Base-by-base conservation (phyloP, 139 green algal genomes). In the Chlorella vulgaris region DNA sequence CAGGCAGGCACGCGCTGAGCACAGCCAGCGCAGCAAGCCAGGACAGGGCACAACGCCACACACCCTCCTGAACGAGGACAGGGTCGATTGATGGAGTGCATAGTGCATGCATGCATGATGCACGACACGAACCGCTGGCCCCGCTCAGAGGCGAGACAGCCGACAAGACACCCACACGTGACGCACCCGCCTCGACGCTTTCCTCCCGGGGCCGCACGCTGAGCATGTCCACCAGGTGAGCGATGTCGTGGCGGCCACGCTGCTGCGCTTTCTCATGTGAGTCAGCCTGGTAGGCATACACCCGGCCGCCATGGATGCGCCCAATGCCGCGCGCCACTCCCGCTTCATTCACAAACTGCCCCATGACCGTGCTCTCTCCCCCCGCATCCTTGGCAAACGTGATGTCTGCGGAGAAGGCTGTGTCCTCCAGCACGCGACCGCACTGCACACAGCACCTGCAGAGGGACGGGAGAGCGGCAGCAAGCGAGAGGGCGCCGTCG, bases 381-480 rank as follows among this genome's bases (percentile, higher is more conserved):
- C 92, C 93, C 4, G 86, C 88, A 26, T 92, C 93, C 69, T 98
- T 98, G 2, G 82, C 75, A 76, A 99, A 99, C 19, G 92, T 95
- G 28, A 96, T 86, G 43, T 98, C 94, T 26, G 84, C 89, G 33
- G 87, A 93, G 63, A 97, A 98, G 50, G 93, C 90, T n/a, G 81
- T 81, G 51, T 98, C 95, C 51, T 98, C 94, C 33, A 98, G 86
- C 71, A 99, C 94, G 15, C 87, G 88, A 6, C 96, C 96, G 82
- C 96, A 99, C 39, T 85, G 47, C 10, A 89, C 90, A 88, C 96
- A 99, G 86, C 89, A 95, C 15, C 88, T 93, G 89, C 55, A 58
- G 31, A 40, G 29, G 3, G 5, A 47, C 6, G 8, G 42, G 69
- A 47, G 24, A 31, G 24, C 35, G n/a, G 62, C 2, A 61, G 31